Percentiles rank a stretch among this genome's conserved stretches.
Conservation (phyloP, 2,329 filamentous ascomycete species). For the Cladophialophora chaetospira region DNA sequence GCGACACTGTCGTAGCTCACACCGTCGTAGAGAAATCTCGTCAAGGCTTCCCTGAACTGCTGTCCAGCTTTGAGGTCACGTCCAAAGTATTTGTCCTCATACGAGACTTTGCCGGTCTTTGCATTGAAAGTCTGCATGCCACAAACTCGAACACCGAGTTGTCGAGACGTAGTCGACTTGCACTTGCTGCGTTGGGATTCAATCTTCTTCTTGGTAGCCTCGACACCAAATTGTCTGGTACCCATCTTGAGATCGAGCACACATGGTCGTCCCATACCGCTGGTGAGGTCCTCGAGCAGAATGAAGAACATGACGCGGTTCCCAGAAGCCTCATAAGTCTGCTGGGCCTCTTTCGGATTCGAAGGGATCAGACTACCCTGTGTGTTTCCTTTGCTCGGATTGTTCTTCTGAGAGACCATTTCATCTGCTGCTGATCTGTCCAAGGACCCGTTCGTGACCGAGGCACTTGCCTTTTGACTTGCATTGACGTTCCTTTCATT, state of each 20-base stretch:
- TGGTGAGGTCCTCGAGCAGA: conserved; percentile 89
- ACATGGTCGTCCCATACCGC: conserved; percentile 93
- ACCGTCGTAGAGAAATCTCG: conserved; percentile 88
- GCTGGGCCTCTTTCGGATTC: conserved; percentile 71
- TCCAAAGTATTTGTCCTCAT: conserved; percentile 97
- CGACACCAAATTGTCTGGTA: conserved; percentile 92
- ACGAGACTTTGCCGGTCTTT: conserved; percentile 79
- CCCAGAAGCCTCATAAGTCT: conserved; percentile 54
- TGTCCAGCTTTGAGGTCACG: conserved; percentile 81
- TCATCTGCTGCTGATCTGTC: background rate
- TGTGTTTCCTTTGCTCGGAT: conserved; percentile 1
- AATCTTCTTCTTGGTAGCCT: conserved; percentile 88
- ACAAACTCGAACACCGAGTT: conserved; percentile 90
- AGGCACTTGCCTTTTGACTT: background rate
- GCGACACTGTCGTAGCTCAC: conserved; percentile 76
- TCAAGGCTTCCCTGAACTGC: conserved; percentile 87
- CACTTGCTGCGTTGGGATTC: conserved; percentile 92
- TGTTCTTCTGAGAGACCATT: background rate
- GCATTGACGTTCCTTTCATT: background rate
- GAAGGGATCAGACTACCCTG: conserved; percentile 49
- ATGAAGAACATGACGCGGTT: conserved; percentile 87
- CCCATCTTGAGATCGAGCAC: conserved; percentile 99
- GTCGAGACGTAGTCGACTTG: conserved; percentile 83
- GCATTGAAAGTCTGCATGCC: conserved; percentile 96
- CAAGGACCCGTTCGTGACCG: background rate